These are phyloP conservation scores for Fraxinus dipetala DNA, from an alignment of 305 asterid species.

Conservation along the genomic window DNA sequence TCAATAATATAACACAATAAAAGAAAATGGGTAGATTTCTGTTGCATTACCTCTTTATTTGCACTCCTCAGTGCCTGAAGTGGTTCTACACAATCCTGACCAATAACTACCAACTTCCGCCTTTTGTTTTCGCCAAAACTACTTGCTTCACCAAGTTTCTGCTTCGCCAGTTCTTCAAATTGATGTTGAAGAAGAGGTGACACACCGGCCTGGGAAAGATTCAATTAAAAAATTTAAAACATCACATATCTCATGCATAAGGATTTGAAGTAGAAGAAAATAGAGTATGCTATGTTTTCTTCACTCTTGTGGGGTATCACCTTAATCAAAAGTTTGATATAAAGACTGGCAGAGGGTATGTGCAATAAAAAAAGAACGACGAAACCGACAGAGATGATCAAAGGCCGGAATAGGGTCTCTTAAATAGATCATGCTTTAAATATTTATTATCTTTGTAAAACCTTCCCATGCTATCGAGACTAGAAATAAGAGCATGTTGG, in stretches of 20 bases:
- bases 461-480: not conserved
- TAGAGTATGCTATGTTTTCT: not conserved
- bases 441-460: not conserved
- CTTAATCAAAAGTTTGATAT: not conserved
- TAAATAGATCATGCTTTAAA: not conserved
- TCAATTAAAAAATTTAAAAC: not conserved
- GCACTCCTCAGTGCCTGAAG: constrained; percentile 55
- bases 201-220: constrained; percentile 47
- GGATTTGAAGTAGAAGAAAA: not conserved
- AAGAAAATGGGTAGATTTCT: constrained; percentile 2
- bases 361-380: not conserved
- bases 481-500: not conserved
- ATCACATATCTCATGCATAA: not conserved
- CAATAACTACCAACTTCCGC: constrained; percentile 51
- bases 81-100: constrained; percentile 60
- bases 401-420: not conserved
- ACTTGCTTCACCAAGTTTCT: constrained; percentile 28
- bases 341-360: not conserved
- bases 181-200: constrained; percentile 58
- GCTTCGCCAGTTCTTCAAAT: constrained; percentile 36
- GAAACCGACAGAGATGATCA: not conserved
- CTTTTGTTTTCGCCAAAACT: constrained; percentile 36
- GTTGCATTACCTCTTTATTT: constrained; percentile 64
- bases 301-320: not conserved
- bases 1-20: not conserved